Conservation (phyloP, 768 basidiomycete genomes). For the Phanerochaete carnosa region DNA sequence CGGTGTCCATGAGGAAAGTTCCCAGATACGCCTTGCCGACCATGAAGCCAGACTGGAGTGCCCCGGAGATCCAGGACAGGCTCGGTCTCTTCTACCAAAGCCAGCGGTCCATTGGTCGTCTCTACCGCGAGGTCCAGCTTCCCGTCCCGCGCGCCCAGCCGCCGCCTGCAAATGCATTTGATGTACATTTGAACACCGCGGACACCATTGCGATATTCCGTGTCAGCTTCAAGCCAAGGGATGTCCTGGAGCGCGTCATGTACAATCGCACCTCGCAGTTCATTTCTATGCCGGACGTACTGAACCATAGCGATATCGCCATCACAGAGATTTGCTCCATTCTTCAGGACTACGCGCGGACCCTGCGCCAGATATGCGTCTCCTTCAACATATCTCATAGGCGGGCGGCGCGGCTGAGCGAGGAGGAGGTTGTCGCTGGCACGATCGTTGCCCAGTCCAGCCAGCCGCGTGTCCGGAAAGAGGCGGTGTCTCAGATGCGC, state of each 20-base stretch:
- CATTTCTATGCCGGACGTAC: constrained; percentile 12
- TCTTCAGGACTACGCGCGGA: constrained; percentile 36
- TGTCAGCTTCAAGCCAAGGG: background rate
- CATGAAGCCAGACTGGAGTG: constrained; percentile 55
- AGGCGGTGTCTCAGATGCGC: constrained; percentile 47
- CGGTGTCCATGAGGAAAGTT: constrained; percentile 27
- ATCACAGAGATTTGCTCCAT: constrained; percentile 1
- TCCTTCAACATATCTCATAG: constrained; percentile 40
- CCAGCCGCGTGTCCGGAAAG: constrained; percentile 45
- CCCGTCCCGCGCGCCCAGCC: constrained; percentile 22
- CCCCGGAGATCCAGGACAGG: constrained; percentile 42
- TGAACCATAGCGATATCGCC: background rate
- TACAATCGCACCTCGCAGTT: constrained; percentile 12
- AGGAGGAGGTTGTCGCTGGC: constrained; percentile 60
- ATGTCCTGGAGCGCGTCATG: background rate
- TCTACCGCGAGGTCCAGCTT: constrained; percentile 56
- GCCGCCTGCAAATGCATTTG: background rate
- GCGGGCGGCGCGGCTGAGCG: constrained; percentile 39
- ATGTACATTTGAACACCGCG: constrained; percentile 8
- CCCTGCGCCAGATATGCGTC: constrained; percentile 45
- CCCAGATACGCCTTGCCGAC: constrained; percentile 33
- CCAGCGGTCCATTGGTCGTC: constrained; percentile 47
- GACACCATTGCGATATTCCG: background rate
- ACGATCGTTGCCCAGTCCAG: constrained; percentile 60
- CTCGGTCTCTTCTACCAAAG: constrained; percentile 43